Percentiles rank a stretch among this genome's conserved stretches.
These are phyloP conservation scores for Venturia oleaginea DNA, from an alignment of 2,329 filamentous ascomycete genomes.

Conservation along the genomic window DNA sequence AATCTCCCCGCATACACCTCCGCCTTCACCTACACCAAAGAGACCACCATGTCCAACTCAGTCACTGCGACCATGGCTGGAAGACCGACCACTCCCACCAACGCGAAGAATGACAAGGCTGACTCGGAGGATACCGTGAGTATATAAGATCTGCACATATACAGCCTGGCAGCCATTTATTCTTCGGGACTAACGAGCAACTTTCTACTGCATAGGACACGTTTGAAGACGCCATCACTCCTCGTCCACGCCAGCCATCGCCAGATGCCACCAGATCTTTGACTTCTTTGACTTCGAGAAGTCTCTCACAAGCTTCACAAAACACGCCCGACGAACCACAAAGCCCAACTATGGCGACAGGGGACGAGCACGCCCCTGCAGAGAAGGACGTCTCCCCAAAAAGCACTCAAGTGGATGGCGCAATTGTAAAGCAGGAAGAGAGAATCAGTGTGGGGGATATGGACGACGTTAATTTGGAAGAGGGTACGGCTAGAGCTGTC, in stretches of 20 bases:
- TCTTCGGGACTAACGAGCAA: neutral
- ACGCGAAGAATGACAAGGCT: neutral
- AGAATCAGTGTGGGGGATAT: slow-evolving; percentile 4
- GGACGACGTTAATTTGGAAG: slow-evolving; percentile 16
- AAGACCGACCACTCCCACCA: slow-evolving; percentile 6
- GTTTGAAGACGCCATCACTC: slow-evolving; percentile 68
- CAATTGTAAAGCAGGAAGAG: slow-evolving; percentile 7
- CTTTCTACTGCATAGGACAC: slow-evolving; percentile 45
- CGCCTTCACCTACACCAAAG: neutral
- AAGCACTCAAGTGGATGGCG: neutral
- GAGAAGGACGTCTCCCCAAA: neutral
- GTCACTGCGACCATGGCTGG: neutral
- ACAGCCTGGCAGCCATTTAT: neutral
- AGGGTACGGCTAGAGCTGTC: slow-evolving; percentile 12
- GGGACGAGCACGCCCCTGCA: slow-evolving; percentile 1
- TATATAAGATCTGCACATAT: neutral
- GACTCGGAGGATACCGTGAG: slow-evolving; percentile 2
- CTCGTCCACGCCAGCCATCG: slow-evolving; percentile 30
- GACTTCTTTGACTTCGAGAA: slow-evolving; percentile 33
- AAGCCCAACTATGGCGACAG: slow-evolving; percentile 35
- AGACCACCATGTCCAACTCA: neutral
- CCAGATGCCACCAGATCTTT: slow-evolving; percentile 44
- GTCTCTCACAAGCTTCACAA: slow-evolving; percentile 36
- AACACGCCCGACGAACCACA: slow-evolving; percentile 41
- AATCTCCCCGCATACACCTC: neutral